A percentile compares a stretch with the other conserved stretches of the same genome.
Evolutionary conservation across 345 rosid genomes (phyloP).

Genomic region (Limnanthes douglasii): DNA sequence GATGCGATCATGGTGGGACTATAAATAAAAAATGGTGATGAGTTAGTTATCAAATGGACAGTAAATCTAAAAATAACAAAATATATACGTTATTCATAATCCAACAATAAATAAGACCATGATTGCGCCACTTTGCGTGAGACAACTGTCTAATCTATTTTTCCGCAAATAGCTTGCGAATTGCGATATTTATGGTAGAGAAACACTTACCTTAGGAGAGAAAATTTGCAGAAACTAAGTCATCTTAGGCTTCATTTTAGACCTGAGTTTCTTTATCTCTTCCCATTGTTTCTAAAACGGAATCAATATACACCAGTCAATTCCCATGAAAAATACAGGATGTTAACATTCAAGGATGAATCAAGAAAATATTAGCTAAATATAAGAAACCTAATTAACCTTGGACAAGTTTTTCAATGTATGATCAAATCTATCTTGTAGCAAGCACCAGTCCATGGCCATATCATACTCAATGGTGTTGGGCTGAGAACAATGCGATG

Average conservation of each 20-base stretch:
- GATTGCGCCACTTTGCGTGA: no score
- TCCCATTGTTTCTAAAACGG: constrained; percentile 39
- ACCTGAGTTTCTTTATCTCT: constrained; percentile 24
- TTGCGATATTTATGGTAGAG: no score
- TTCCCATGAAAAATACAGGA: background rate
- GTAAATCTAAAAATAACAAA: no score
- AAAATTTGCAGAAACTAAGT: constrained; percentile 13
- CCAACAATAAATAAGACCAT: no score
- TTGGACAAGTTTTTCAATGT: constrained; percentile 18
- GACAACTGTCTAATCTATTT: no score
- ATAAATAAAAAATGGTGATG: no score
- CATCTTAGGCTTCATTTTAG: constrained; percentile 25
- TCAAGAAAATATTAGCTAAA: background rate
- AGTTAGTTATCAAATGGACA: no score
- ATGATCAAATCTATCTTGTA: constrained; percentile 25
- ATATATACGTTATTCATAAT: no score
- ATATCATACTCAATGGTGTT: constrained; percentile 75
- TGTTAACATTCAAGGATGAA: background rate
- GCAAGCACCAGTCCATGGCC: constrained; percentile 80
- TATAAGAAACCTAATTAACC: constrained; percentile 17
- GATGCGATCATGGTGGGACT: no score
- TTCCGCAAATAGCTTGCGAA: no score
- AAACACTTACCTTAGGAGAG: no score
- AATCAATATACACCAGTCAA: constrained; percentile 5
- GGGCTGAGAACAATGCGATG: constrained; percentile 83